Evolutionary conservation across 225 moss, liverwort and hornwort genomes (phyloP), one percentile per base, ranked within the genome.

Genomic region (Takakia lepidozioides): DNA sequence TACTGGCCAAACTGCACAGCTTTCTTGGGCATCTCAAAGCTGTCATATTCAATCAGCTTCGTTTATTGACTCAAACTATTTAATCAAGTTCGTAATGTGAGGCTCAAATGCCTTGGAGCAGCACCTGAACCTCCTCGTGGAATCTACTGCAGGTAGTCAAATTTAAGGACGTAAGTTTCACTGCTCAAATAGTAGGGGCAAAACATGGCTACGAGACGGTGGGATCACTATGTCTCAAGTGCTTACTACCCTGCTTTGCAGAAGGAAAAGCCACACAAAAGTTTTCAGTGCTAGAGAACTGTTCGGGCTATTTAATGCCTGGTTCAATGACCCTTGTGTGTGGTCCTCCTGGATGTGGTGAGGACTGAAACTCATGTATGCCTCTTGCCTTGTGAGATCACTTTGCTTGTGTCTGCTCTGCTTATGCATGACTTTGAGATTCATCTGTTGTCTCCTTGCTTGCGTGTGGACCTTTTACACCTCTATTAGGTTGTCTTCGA

Each of bases 301-400:
- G 86, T 52, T 81, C 86, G 29, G 88, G 93, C 62, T 93, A 93
- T 51, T 52, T 93, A 38, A 88, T 88, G 93, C 88, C 86, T 49
- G 86, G 93, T 61, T 81, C 93, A 40, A 46, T 93, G 58, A 93
- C 93, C 25, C 75, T 93, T 51, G 83, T 93, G 24, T 93, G 88
- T 55, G 93, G 88, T 54, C 93, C 88, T 62, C 88, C 83, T 0
- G 78, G 85, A 43, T 93, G 93, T 27, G 83, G 88, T 93, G 70
- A 70, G 70, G n/a, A n/a, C n/a, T n/a, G n/a, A n/a, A n/a, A n/a
- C n/a, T n/a, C n/a, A n/a, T n/a, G n/a, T n/a, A n/a, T n/a, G n/a
- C n/a, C n/a, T n/a, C n/a, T n/a, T n/a, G n/a, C n/a, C n/a, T n/a
- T n/a, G n/a, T n/a, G n/a, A n/a, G n/a, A n/a, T 32, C 7, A 32